phyloP scores from a whole-genome alignment of 352 stramenopile genomes.

The Globisporangium radiosum region DNA sequence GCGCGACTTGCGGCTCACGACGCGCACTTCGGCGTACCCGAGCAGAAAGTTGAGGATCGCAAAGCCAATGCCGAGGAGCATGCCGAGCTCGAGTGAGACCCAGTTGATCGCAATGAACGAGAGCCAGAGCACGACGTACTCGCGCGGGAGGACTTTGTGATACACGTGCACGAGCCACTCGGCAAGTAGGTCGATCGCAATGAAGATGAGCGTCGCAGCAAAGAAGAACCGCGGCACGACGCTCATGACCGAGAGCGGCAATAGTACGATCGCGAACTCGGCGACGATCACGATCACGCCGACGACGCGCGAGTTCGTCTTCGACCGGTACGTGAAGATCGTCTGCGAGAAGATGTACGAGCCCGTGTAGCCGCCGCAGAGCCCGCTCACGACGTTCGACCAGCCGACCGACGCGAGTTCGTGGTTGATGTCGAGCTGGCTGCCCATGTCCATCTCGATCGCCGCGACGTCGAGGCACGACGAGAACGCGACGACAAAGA shows the following conservation, averaged over 20 bases:
- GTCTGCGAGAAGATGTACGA: conserved; percentile 99
- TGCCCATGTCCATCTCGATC: conserved; percentile 96
- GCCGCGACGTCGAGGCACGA: conserved; percentile 96
- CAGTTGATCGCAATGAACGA: conserved; percentile 94
- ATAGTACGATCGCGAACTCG: conserved; percentile 84
- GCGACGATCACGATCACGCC: conserved; percentile 86
- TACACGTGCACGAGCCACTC: conserved; percentile 94
- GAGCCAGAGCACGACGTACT: conserved; percentile 91
- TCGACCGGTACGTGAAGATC: conserved; percentile 95
- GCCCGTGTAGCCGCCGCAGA: conserved; percentile 96
- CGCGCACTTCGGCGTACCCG: conserved; percentile 67
- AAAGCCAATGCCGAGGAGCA: conserved; percentile 89
- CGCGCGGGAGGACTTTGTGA: conserved; percentile 73
- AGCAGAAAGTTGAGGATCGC: conserved; percentile 84
- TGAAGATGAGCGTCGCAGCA: conserved; percentile 94
- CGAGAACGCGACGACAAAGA: conserved; percentile 96
- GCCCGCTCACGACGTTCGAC: conserved; percentile 93
- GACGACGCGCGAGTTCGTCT: conserved; percentile 87
- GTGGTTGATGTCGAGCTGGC: conserved; percentile 93
- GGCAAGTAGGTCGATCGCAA: conserved; percentile 95
- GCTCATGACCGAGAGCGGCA: conserved; percentile 92
- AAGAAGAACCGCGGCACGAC: conserved; percentile 98
- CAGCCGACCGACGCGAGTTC: conserved; percentile 93
- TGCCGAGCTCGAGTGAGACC: conserved; percentile 94
- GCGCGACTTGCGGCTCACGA: conserved; percentile 54